Evolutionary conservation across 1,284 basidiomycete genomes (phyloP), one percentile per base, ranked within the genome.

Genomic region (Ustilago lituana): DNA sequence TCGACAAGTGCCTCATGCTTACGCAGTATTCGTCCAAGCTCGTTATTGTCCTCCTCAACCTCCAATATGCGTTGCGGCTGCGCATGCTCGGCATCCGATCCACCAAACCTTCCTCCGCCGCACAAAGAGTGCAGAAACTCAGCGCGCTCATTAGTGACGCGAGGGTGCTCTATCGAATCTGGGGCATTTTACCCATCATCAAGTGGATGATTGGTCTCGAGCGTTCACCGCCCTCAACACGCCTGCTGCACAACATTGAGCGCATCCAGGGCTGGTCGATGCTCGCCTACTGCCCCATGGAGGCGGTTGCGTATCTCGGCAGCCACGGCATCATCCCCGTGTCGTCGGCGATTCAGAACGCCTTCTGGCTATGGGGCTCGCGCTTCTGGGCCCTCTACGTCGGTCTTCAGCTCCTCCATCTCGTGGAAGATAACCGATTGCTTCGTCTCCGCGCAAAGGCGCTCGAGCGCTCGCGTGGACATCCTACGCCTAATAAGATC

Each of bases 181-280:
- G 79, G 78, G 78, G 76, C n/a, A 58, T 81, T n/a, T 56, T 82
- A 40, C 77, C 79, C 32, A 82, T 82, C 49, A 20, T 80, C 47
- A 70, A 82, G 61, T 82, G 79, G 79, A 80, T 82, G 74, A 73
- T 79, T 40, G 54, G 67, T 27, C 39, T 82, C 11, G 80, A 80
- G 58, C 53, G 74, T 22, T 54, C 64, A 1, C 77, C 76, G 20
- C 80, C 79, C 17, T 76, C 76, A 2, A 80, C 76, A 1, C 41
- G 71, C 19, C 54, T 78, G 26, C 54, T 82, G 44, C 76, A 77
- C 64, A 74, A 76, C 51, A 75, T 82, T 26, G 80, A 82, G 69
- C 67, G 80, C 5, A 69, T 82, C 27, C 80, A 82, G 59, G 80
- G 77, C 27, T 78, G 76, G 74, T 74, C 74, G 8, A 82, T 82